Evolutionary conservation across 805 yeast species (phyloP).

Genomic region (Vanderwaltozyma tropicalis): DNA sequence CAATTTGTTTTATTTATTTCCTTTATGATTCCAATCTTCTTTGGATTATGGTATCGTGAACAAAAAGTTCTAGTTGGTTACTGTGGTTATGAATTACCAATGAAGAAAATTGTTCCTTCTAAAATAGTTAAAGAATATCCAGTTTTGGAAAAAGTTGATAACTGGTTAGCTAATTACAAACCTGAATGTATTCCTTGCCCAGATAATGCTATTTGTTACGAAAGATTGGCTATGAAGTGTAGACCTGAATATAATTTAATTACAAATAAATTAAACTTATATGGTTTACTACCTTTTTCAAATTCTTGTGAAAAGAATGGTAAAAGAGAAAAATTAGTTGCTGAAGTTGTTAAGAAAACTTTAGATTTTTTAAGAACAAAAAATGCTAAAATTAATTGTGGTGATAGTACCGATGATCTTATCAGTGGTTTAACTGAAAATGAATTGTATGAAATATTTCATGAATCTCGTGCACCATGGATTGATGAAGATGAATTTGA

Average conservation of each 20-base stretch:
- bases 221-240: constrained; percentile 52
- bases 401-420: constrained; percentile 36
- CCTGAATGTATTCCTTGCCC: constrained; percentile 77
- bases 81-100: constrained; percentile 52
- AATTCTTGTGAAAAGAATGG: constrained; percentile 69
- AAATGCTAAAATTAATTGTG: constrained; percentile 56
- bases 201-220: constrained; percentile 63
- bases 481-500: constrained; percentile 46
- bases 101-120: constrained; percentile 1
- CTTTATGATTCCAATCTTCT: constrained; percentile 31
- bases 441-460: constrained; percentile 45
- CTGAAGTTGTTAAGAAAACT: constrained; percentile 55
- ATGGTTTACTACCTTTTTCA: constrained; percentile 49
- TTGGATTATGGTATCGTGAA: constrained; percentile 53
- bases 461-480: constrained; percentile 28
- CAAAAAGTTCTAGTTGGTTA: constrained; percentile 57
- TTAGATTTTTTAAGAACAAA: constrained; percentile 54
- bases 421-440: constrained; percentile 42
- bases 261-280: constrained; percentile 22
- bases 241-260: constrained; percentile 54
- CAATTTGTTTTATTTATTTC: constrained; percentile 24
- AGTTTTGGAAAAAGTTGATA: constrained; percentile 28
- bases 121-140: not conserved
- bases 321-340: constrained; percentile 54
- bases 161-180: constrained; percentile 35